Conservation (phyloP, 306 rosid genomes). For the Lathyrus aphaca region DNA sequence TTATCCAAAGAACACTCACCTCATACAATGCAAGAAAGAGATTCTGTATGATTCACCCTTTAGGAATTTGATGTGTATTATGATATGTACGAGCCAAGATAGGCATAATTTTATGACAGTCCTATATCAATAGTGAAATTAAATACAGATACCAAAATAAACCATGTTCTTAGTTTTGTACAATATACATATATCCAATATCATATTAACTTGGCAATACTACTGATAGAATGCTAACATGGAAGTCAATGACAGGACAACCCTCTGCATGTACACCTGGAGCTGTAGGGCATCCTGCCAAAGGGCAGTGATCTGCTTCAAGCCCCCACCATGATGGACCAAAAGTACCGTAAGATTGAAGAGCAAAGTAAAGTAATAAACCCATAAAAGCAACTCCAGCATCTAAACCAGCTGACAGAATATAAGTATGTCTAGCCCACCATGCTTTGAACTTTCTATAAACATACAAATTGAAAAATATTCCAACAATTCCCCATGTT, state of each 20-base stretch:
- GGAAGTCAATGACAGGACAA: constrained; percentile 48
- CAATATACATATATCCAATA: not conserved
- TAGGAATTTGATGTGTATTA: too few species aligned
- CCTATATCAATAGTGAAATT: not conserved
- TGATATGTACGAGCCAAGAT: too few species aligned
- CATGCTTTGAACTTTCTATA: constrained; percentile 47
- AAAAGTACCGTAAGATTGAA: constrained; percentile 40
- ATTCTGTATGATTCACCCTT: too few species aligned
- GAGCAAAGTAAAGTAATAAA: constrained; percentile 48
- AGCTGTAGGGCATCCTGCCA: constrained; percentile 67
- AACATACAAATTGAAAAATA: constrained; percentile 59
- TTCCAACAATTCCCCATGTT: constrained; percentile 57
- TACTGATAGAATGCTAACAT: not conserved
- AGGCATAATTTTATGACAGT: too few species aligned
- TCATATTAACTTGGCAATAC: not conserved
- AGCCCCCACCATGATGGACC: constrained; percentile 75
- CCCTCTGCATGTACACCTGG: constrained; percentile 50
- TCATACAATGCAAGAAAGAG: too few species aligned
- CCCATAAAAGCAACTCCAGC: constrained; percentile 68
- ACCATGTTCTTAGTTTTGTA: not conserved
- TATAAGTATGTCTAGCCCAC: constrained; percentile 64
- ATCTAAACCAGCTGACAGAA: constrained; percentile 65
- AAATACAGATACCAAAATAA: not conserved
- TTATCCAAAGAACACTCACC: too few species aligned
- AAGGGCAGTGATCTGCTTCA: constrained; percentile 38